These are phyloP conservation scores for Tolypocladium sp. DNA, from an alignment of 2,329 filamentous ascomycete genomes.

Conservation along the genomic window DNA sequence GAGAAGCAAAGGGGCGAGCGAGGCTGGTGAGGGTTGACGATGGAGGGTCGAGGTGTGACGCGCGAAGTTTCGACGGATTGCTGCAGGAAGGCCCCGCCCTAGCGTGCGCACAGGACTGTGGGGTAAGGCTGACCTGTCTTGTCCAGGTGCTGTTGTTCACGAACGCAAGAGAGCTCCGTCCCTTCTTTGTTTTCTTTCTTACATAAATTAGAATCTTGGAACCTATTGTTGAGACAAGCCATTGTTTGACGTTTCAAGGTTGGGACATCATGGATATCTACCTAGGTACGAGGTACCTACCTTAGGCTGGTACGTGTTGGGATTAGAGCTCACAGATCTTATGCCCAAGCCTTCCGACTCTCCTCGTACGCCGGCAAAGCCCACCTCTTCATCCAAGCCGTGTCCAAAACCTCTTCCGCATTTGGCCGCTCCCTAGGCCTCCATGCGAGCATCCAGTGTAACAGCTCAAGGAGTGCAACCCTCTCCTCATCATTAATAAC, in stretches of 20 bases:
- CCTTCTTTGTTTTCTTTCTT: neutral
- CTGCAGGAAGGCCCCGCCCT: neutral
- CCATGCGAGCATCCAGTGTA: constrained; percentile 10
- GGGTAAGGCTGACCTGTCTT: neutral
- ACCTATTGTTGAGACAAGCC: neutral
- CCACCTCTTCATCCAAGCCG: constrained; percentile 8
- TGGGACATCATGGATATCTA: neutral
- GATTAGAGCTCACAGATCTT: neutral
- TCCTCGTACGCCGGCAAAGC: constrained; percentile 9
- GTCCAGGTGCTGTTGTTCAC: neutral
- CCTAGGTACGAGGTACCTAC: too few species aligned
- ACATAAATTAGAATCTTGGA: neutral
- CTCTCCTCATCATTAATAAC: constrained; percentile 6
- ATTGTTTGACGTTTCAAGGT: neutral
- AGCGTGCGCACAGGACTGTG: neutral
- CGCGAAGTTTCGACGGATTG: neutral
- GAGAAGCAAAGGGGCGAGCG: neutral
- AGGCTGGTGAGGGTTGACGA: neutral
- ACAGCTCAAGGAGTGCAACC: constrained; percentile 5
- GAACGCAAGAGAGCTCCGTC: neutral
- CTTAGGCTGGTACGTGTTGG: too few species aligned
- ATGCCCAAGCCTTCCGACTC: neutral
- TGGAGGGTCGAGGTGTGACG: neutral
- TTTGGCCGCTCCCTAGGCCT: constrained; percentile 7
- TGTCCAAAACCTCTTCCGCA: constrained; percentile 3